A percentile compares a stretch with the other conserved stretches of the same genome.
Evolutionary conservation across 1,139 yeast species (phyloP).

Genomic region (Geotrichum citri-aurantii): DNA sequence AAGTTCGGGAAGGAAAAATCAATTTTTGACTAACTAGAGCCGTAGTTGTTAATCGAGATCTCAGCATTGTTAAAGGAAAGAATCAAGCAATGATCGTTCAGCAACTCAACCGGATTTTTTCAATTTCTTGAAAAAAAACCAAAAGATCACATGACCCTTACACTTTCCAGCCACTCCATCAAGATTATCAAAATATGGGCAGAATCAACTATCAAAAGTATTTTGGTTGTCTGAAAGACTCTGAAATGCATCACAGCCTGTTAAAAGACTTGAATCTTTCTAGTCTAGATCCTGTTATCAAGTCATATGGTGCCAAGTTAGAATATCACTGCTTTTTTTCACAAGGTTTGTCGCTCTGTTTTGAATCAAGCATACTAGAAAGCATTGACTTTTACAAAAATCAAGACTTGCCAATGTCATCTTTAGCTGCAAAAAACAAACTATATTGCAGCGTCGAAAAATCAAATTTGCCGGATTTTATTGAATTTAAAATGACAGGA

Average conservation of each 20-base stretch:
- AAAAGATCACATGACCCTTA: background rate
- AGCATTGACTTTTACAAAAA: conserved; percentile 28
- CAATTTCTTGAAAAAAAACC: background rate
- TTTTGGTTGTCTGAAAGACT: background rate
- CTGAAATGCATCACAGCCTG: background rate
- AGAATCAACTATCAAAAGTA: background rate
- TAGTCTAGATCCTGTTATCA: background rate
- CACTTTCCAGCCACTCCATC: background rate
- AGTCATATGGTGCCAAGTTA: conserved; percentile 11
- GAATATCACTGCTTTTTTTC: conserved; percentile 26
- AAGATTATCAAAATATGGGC: background rate
- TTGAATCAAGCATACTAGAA: conserved; percentile 20
- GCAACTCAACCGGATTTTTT: background rate
- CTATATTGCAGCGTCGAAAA: conserved; percentile 18
- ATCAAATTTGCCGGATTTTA: conserved; percentile 19
- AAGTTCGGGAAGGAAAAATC: background rate
- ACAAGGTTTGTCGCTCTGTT: conserved; percentile 25
- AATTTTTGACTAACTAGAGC: background rate
- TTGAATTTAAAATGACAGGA: conserved; percentile 23
- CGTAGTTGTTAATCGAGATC: background rate
- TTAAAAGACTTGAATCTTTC: background rate
- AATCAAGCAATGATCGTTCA: background rate
- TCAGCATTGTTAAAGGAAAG: background rate
- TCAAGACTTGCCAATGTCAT: background rate
- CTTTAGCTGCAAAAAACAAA: background rate